These are phyloP conservation scores for Apiotrichum veenhuisii DNA, from an alignment of 1,284 basidiomycete species.

Conservation along the genomic window DNA sequence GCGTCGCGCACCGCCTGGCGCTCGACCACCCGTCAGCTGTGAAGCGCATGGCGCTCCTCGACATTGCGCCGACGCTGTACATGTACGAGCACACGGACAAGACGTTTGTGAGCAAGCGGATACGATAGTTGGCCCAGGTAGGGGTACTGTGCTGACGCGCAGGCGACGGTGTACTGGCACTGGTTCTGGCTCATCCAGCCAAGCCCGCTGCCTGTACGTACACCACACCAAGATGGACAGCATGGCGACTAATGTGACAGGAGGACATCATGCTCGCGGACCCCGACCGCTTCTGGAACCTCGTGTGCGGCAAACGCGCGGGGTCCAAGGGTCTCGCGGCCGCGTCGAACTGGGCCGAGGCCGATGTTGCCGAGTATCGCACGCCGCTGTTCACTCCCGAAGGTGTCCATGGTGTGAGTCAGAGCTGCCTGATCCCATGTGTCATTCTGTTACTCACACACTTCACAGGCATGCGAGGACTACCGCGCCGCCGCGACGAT, in stretches of 20 bases:
- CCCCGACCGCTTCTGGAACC: constrained; percentile 20
- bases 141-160: background rate
- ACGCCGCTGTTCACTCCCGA: too few relatives aligned
- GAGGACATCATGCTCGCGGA: constrained; percentile 30
- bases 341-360: too few relatives aligned
- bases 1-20: constrained; percentile 48
- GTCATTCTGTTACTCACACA: background rate
- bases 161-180: constrained; percentile 33
- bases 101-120: constrained; percentile 30
- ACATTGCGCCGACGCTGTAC: constrained; percentile 43
- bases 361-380: too few relatives aligned
- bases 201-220: constrained; percentile 35
- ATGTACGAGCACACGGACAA: constrained; percentile 46
- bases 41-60: constrained; percentile 43
- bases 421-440: constrained; percentile 20
- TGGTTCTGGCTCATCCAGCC: constrained; percentile 51
- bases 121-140: too few relatives aligned
- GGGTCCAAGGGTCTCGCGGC: too few relatives aligned
- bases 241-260: constrained; percentile 10
- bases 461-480: constrained; percentile 44
- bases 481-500: constrained; percentile 47
- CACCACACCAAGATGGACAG: background rate
- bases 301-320: too few relatives aligned
- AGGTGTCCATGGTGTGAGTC: too few relatives aligned
- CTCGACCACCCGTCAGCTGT: constrained; percentile 43